Evolutionary conservation across 1,139 yeast species (phyloP), one percentile per base, ranked within the genome.

Genomic region (Suhomyces ambrosiae): DNA sequence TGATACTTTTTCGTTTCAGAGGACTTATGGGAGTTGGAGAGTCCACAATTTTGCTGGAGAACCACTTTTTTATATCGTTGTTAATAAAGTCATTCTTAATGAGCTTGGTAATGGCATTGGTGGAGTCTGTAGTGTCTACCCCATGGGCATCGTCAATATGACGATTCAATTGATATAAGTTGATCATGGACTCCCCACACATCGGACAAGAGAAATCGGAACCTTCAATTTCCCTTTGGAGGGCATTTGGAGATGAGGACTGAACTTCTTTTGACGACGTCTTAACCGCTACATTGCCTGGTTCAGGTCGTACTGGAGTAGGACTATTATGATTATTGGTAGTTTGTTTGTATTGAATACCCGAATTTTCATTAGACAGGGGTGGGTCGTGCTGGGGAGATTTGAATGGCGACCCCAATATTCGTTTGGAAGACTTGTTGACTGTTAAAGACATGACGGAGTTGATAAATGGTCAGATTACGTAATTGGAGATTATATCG

Each of bases 131-230:
- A 15, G 12, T 21, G 13, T 27, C 32, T 9, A 23, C 16, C 33
- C 43, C 38, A 56, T 87, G 96, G 4, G 61, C 74, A 41, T 76
- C 86, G 54, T 87, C 96, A 19, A 88, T 63, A 55, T 88, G 96
- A 31, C 73, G 70, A 54, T 86, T 86, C 44, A 87, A 65, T 44
- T 79, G 84, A 13, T 56, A 47, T 30, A 86, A 60, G 9, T 76
- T 71, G 6, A 76, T 61, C 84, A 84, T 80, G 1, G 63, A 44
- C 45, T 80, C 86, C 15, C 66, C 59, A 55, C 96, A 87, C 3
- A 86, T 82, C 1, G 96, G 96, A 52, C 96, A 87, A 15, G 34
- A 21, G 22, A 43, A 22, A 5, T 34, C 30, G 8, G 25, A 8
- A 2, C 9, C 3, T 4, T 28, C 23, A 13, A 5, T 18, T 7